phyloP scores from a whole-genome alignment of 2,329 filamentous ascomycete species.

The Penicillium sp. region DNA sequence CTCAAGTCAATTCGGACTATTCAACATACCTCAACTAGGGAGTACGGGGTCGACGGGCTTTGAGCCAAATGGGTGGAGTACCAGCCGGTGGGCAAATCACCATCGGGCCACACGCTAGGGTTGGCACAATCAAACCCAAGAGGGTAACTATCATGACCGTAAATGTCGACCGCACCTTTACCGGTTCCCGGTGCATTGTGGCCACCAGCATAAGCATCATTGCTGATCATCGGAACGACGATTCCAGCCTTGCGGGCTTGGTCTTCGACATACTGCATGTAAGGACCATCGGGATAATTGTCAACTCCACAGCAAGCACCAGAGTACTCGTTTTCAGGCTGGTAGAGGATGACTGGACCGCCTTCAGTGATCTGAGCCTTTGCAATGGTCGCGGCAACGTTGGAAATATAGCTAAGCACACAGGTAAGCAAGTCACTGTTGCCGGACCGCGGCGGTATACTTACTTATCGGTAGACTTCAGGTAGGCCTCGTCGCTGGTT shows the following conservation, averaged over 20 bases:
- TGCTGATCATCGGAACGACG: constrained; percentile 74
- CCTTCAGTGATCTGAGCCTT: constrained; percentile 81
- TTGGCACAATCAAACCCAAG: constrained; percentile 54
- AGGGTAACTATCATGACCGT: constrained; percentile 69
- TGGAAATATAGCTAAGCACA: constrained; percentile 58
- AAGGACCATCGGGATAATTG: constrained; percentile 68
- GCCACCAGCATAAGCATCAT: constrained; percentile 67
- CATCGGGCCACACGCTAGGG: constrained; percentile 64
- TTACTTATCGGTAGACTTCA: constrained; percentile 69
- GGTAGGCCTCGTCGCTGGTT: constrained; percentile 64
- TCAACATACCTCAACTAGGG: constrained; percentile 59
- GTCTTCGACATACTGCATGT: constrained; percentile 72
- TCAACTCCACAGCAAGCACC: constrained; percentile 49
- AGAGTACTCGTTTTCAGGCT: constrained; percentile 83
- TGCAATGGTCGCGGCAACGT: constrained; percentile 69
- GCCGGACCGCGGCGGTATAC: not conserved
- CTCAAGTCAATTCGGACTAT: not conserved
- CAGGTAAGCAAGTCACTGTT: constrained; percentile 6
- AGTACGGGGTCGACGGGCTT: constrained; percentile 69
- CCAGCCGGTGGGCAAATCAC: constrained; percentile 61
- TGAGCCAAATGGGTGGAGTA: constrained; percentile 59
- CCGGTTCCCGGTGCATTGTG: constrained; percentile 68
- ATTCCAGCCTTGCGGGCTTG: constrained; percentile 71
- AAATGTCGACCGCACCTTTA: constrained; percentile 63
- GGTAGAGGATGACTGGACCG: constrained; percentile 76